Conservation (phyloP, 2,329 filamentous ascomycete genomes). For the Tolypocladium tundrense region DNA sequence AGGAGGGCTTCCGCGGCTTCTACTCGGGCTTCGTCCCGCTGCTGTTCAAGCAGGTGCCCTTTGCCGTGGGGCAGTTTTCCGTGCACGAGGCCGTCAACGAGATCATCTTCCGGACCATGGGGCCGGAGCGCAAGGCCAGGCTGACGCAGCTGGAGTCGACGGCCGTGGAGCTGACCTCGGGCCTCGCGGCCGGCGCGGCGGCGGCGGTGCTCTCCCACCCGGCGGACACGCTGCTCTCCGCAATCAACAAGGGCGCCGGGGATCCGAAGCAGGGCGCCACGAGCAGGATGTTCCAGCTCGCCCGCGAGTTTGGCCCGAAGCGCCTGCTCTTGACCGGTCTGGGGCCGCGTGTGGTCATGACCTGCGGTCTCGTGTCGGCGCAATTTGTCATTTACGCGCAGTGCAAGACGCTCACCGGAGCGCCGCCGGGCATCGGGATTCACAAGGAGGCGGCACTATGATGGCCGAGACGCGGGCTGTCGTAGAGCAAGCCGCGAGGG, state of each 20-base stretch:
- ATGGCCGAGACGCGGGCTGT: background rate
- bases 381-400: conserved; percentile 48
- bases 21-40: conserved; percentile 87
- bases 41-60: conserved; percentile 82
- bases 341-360: conserved; percentile 42
- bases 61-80: conserved; percentile 90
- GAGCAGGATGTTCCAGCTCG: conserved; percentile 41
- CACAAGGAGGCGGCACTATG: conserved; percentile 33
- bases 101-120: conserved; percentile 58
- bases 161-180: conserved; percentile 73
- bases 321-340: conserved; percentile 35
- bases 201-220: conserved; percentile 84
- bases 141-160: conserved; percentile 66
- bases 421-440: conserved; percentile 40
- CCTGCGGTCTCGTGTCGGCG: conserved; percentile 39
- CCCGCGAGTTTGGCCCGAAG: conserved; percentile 38
- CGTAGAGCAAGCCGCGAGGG: background rate
- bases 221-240: conserved; percentile 55
- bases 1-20: conserved; percentile 71
- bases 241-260: conserved; percentile 45
- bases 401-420: conserved; percentile 41
- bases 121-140: conserved; percentile 54
- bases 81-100: conserved; percentile 86
- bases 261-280: conserved; percentile 36
- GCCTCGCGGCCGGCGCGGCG: conserved; percentile 79